A percentile compares a stretch with the other conserved stretches of the same genome.
These are phyloP conservation scores for Calonectria leucothoes DNA, from an alignment of 2,329 filamentous ascomycete species.

Conservation along the genomic window DNA sequence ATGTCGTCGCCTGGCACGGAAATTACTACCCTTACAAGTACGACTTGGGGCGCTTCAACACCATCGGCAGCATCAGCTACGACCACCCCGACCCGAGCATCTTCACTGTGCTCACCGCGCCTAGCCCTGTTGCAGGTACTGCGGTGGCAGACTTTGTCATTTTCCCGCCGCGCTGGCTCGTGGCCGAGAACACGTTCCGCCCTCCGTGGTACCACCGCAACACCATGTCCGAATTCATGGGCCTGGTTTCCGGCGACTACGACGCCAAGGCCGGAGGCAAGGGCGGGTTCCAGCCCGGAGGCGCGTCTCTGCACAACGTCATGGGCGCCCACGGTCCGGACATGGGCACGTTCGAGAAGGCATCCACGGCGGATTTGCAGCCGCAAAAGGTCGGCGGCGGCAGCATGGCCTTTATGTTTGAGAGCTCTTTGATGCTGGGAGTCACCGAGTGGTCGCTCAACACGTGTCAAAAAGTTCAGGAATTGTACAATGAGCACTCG, in stretches of 20 bases:
- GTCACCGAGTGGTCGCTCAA: conserved; percentile 76
- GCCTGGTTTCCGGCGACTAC: conserved; percentile 66
- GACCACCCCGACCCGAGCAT: conserved; percentile 85
- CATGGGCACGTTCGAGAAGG: conserved; percentile 61
- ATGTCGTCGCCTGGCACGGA: conserved; percentile 84
- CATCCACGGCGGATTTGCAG: conserved; percentile 64
- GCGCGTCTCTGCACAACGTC: conserved; percentile 73
- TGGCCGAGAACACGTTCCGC: conserved; percentile 76
- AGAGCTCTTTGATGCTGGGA: conserved; percentile 76
- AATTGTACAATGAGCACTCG: conserved; percentile 82
- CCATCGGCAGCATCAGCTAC: conserved; percentile 77
- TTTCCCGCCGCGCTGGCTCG: conserved; percentile 78
- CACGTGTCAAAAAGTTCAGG: conserved; percentile 69
- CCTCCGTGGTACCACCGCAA: conserved; percentile 80
- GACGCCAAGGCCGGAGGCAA: conserved; percentile 68
- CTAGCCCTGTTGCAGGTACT: conserved; percentile 68
- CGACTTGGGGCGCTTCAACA: conserved; percentile 81
- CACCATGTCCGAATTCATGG: conserved; percentile 75
- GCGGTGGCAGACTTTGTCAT: conserved; percentile 79
- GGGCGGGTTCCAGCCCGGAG: conserved; percentile 68
- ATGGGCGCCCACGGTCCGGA: conserved; percentile 77
- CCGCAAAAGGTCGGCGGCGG: conserved; percentile 69
- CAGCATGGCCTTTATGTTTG: conserved; percentile 77
- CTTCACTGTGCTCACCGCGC: conserved; percentile 77
- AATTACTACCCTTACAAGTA: conserved; percentile 87